These are phyloP conservation scores for Acer yangbiense DNA, from an alignment of 345 rosid species.

Conservation along the genomic window DNA sequence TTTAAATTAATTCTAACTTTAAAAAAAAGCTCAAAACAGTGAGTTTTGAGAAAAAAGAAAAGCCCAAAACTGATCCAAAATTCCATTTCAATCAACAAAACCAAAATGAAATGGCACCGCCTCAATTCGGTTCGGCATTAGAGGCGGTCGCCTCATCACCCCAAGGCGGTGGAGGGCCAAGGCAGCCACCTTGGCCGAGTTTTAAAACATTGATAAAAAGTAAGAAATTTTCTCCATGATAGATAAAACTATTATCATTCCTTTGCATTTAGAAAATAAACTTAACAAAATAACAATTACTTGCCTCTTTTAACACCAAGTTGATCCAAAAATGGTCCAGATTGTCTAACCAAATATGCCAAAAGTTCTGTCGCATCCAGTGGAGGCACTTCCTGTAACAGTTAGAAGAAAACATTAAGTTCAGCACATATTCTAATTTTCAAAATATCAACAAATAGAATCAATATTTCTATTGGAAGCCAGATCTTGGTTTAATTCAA, in stretches of 20 bases:
- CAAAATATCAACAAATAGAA: background rate
- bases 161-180: no score
- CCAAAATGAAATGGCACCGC: no score
- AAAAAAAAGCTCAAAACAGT: no score
- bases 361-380: constrained; percentile 87
- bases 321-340: constrained; percentile 91
- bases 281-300: constrained; percentile 13
- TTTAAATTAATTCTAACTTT: no score
- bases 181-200: no score
- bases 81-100: no score
- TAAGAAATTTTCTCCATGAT: background rate
- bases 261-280: constrained; percentile 4
- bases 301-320: constrained; percentile 82
- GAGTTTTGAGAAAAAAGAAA: no score
- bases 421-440: background rate
- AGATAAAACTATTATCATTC: background rate
- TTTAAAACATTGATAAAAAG: no score
- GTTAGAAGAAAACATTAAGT: constrained; percentile 16
- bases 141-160: no score
- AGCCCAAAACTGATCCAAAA: no score
- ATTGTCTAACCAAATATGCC: constrained; percentile 87
- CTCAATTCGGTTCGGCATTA: no score
- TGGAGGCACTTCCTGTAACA: constrained; percentile 73
- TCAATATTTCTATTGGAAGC: constrained; percentile 1
- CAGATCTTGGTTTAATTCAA: background rate